Percentiles rank a stretch among this genome's conserved stretches.
phyloP scores from a whole-genome alignment of 495 filamentous ascomycete genomes.

The Penicillium coffeae region DNA sequence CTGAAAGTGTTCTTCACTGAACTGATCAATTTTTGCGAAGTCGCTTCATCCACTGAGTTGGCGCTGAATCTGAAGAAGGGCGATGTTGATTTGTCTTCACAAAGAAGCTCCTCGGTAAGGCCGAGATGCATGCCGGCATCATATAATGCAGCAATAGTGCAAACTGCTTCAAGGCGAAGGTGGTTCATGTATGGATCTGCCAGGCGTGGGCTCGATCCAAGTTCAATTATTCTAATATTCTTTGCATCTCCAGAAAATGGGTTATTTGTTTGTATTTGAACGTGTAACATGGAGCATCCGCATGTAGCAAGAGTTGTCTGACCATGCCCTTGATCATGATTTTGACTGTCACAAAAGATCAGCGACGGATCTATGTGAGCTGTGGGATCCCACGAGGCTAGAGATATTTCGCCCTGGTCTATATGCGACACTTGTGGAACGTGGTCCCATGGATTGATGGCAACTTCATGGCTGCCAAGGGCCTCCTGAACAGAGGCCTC shows the following conservation, averaged over 20 bases:
- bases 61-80: conserved; percentile 18
- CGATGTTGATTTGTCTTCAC: conserved; percentile 17
- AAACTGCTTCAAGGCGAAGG: conserved; percentile 22
- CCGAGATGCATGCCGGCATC: conserved; percentile 17
- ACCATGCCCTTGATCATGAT: conserved; percentile 2
- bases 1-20: conserved; percentile 16
- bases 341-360: conserved; percentile 8
- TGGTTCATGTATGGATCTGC: conserved; percentile 23
- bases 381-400: neutral
- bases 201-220: conserved; percentile 1
- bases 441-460: neutral
- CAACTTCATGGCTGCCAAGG: neutral
- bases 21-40: conserved; percentile 8
- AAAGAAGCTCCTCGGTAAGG: conserved; percentile 19
- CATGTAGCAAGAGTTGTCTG: conserved; percentile 12
- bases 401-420: neutral
- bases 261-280: conserved; percentile 4
- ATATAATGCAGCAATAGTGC: conserved; percentile 17
- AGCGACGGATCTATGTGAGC: conserved; percentile 9
- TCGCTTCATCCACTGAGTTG: conserved; percentile 1
- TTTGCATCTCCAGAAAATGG: neutral
- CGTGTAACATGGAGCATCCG: conserved; percentile 13
- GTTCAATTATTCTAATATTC: conserved; percentile 7
- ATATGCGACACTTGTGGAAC: neutral
- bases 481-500: too few species aligned